Conservation (phyloP, 1,284 basidiomycete species). For the Meripilus lineatus region DNA sequence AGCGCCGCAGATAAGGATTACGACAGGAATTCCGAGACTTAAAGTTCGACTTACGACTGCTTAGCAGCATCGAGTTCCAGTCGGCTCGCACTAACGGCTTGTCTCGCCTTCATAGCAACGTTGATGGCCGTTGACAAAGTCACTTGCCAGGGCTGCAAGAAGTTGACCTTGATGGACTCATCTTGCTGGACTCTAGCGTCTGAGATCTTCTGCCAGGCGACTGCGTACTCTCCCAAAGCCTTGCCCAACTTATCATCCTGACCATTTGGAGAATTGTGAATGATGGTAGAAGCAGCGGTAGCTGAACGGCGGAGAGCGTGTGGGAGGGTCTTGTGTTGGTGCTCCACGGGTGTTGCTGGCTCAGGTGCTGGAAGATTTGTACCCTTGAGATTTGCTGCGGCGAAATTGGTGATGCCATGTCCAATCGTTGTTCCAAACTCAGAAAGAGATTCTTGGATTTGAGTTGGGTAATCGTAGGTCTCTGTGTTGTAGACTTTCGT, state of each 20-base stretch:
- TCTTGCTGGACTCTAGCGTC: constrained; percentile 84
- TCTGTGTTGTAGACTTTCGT: constrained; percentile 84
- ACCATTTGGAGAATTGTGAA: constrained; percentile 35
- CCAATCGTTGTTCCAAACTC: constrained; percentile 74
- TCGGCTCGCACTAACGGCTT: constrained; percentile 81
- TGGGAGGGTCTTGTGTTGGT: constrained; percentile 89
- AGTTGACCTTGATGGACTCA: constrained; percentile 63
- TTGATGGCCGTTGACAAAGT: constrained; percentile 79
- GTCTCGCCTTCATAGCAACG: constrained; percentile 87
- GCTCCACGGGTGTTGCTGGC: constrained; percentile 48
- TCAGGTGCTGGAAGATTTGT: constrained; percentile 80
- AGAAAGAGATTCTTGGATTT: constrained; percentile 70
- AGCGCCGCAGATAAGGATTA: not conserved
- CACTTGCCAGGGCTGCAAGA: constrained; percentile 89
- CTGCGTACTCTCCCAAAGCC: constrained; percentile 76
- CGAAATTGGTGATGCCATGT: constrained; percentile 80
- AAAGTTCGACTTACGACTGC: constrained; percentile 37
- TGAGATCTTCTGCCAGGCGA: constrained; percentile 87
- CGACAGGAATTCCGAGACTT: not conserved
- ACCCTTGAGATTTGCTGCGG: constrained; percentile 85
- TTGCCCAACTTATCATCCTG: constrained; percentile 67
- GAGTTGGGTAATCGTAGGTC: constrained; percentile 84
- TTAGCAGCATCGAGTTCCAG: constrained; percentile 60
- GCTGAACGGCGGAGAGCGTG: constrained; percentile 90
- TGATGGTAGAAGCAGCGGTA: constrained; percentile 61